A percentile compares a stretch with the other conserved stretches of the same genome.
Conservation (phyloP, 2,329 filamentous ascomycete genomes). For the Pseudogymnoascus sp. region DNA sequence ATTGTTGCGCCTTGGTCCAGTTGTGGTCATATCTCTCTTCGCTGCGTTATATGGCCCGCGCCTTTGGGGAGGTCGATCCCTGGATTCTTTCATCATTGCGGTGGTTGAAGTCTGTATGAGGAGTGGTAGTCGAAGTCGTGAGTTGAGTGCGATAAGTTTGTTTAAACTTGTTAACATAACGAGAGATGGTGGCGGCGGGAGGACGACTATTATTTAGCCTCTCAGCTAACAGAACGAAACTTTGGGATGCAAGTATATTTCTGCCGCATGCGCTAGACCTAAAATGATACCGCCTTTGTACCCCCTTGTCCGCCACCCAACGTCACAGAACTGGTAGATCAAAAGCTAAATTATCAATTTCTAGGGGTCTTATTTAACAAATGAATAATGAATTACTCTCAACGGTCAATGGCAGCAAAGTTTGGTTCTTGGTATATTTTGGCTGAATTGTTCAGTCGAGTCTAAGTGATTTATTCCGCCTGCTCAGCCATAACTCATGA, state of each 20-base stretch:
- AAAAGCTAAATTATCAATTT: not conserved
- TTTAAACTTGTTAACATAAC: constrained; percentile 6
- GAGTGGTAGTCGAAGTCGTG: not conserved
- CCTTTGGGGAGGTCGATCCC: constrained; percentile 3
- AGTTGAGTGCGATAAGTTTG: not conserved
- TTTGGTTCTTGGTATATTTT: not conserved
- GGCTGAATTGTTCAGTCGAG: not conserved
- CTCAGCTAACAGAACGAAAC: not conserved
- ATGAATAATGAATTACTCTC: not conserved
- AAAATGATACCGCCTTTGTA: not conserved
- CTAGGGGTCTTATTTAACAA: not conserved
- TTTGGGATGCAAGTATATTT: constrained; percentile 4
- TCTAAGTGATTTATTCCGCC: not conserved
- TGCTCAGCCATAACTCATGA: not conserved
- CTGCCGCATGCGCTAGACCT: not conserved
- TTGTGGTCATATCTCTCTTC: constrained; percentile 6
- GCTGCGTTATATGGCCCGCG: not conserved
- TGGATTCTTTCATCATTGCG: constrained; percentile 8
- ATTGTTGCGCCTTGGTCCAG: constrained; percentile 7
- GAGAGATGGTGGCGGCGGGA: not conserved
- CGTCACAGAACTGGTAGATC: not conserved
- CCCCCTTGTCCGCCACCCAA: constrained; percentile 3
- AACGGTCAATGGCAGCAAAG: not conserved
- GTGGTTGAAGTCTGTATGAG: constrained; percentile 1
- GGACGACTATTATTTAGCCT: constrained; percentile 7